phyloP scores from a whole-genome alignment of 495 filamentous ascomycete genomes.

The Friedmanniomyces endolithicus region DNA sequence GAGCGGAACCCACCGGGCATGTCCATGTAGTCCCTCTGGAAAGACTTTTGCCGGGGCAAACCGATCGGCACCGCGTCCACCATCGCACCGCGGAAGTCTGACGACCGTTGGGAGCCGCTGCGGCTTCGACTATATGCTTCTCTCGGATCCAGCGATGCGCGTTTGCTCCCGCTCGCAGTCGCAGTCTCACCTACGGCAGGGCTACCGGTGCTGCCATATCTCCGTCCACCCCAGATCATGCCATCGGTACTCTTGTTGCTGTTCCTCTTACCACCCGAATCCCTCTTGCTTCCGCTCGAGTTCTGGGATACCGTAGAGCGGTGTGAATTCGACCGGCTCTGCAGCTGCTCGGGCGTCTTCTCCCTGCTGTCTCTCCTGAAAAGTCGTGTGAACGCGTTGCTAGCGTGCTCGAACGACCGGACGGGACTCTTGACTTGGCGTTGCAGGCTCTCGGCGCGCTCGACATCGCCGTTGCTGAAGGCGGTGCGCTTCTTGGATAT shows the following conservation, averaged over 20 bases:
- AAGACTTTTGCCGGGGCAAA: background rate
- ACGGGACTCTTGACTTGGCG: slow-evolving; percentile 15
- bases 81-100: background rate
- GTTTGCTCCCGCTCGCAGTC: background rate
- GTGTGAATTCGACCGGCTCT: background rate
- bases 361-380: slow-evolving; percentile 9
- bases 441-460: slow-evolving; percentile 5
- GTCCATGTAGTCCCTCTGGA: slow-evolving; percentile 4
- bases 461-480: slow-evolving; percentile 7
- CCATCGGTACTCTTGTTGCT: background rate
- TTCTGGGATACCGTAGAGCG: background rate
- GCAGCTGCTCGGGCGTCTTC: slow-evolving; percentile 1
- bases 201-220: background rate
- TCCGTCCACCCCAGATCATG: slow-evolving; percentile 3
- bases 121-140: background rate
- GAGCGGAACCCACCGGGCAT: slow-evolving; percentile 9
- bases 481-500: slow-evolving; percentile 15
- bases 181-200: background rate
- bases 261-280: background rate
- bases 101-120: background rate
- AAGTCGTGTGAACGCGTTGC: slow-evolving; percentile 18
- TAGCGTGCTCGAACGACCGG: slow-evolving; percentile 20
- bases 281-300: background rate
- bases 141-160: background rate
- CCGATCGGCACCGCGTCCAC: background rate